Evolutionary conservation across 306 rosid species (phyloP), one percentile per base, ranked within the genome.

Genomic region (Fragaria vesca): DNA sequence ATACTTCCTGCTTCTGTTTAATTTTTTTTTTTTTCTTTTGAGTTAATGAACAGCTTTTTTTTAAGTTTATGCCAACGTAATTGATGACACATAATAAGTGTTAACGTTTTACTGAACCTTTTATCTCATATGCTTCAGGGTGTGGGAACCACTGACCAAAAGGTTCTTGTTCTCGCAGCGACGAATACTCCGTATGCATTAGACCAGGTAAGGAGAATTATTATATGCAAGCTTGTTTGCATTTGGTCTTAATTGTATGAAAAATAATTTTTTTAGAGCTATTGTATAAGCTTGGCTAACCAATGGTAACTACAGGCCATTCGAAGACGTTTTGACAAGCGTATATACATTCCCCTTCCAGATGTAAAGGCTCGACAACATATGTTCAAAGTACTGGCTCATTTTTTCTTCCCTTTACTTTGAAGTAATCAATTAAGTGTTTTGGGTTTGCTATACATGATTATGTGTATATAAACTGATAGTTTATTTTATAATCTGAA

Each of bases 151-250:
- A 91, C 88, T 85, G 99, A 96, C 74, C 88, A 96, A 82, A 96
- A 96, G 82, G 99, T 96, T 87, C 99, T 96, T 15, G 98, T 96
- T 86, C 99, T 96, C 78, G 99, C 99, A 46, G 99, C 99, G 48
- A 96, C 99, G 51, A 96, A 96, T 85, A 96, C 99, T 54, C 99
- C 99, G 12, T 96, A 96, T 76, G 94, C 99, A 72, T 86, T 96
- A 58, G 99, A 96, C 79, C 99, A 96, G 98, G 99, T 90, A 85
- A 86, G 82, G 36, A 24, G 47, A 69, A 68, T 82, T 32, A 12
- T 70, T 6, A 5, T 46, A 43, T 68, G 18, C 3, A 43, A 43
- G 30, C 66, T 62, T 63, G 72, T 52, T 77, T 66, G 54, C 20
- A 12, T 48, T 48, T 38, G 20, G 34, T 69, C 26, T 11, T 28